Evolutionary conservation across 805 yeast genomes (phyloP).

Genomic region (Candida alai): DNA sequence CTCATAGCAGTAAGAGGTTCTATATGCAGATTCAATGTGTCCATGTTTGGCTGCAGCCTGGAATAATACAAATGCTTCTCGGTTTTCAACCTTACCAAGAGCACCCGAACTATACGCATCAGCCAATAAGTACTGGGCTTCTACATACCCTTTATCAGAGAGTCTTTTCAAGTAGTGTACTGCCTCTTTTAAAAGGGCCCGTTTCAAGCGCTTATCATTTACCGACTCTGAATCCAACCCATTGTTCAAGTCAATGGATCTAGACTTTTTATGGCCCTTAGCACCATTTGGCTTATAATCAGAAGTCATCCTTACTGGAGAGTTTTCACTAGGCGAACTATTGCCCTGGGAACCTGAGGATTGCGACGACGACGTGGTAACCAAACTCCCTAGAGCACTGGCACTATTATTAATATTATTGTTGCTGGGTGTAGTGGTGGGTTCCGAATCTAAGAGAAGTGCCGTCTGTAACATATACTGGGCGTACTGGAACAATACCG

Average conservation of each 20-base stretch:
- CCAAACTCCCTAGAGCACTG: background rate
- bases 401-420: slow-evolving; percentile 5
- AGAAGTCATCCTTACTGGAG: slow-evolving; percentile 14
- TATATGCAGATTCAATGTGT: slow-evolving; percentile 85
- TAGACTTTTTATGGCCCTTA: slow-evolving; percentile 11
- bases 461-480: slow-evolving; percentile 88
- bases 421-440: slow-evolving; percentile 10
- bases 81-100: slow-evolving; percentile 72
- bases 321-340: slow-evolving; percentile 7
- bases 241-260: slow-evolving; percentile 18
- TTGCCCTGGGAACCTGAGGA: slow-evolving; percentile 8
- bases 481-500: slow-evolving; percentile 84
- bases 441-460: slow-evolving; percentile 46
- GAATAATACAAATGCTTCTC: slow-evolving; percentile 72
- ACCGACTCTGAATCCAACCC: slow-evolving; percentile 6
- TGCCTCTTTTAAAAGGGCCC: slow-evolving; percentile 74
- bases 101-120: slow-evolving; percentile 87
- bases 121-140: slow-evolving; percentile 89
- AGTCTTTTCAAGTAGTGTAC: slow-evolving; percentile 62
- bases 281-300: slow-evolving; percentile 3
- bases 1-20: slow-evolving; percentile 88
- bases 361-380: slow-evolving; percentile 9
- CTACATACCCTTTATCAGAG: slow-evolving; percentile 76
- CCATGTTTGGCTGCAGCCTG: slow-evolving; percentile 92
- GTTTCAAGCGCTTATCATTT: slow-evolving; percentile 36